A percentile compares a stretch with the other conserved stretches of the same genome.
Conservation (phyloP, 768 basidiomycete genomes). For the Boletus sensibilis region DNA sequence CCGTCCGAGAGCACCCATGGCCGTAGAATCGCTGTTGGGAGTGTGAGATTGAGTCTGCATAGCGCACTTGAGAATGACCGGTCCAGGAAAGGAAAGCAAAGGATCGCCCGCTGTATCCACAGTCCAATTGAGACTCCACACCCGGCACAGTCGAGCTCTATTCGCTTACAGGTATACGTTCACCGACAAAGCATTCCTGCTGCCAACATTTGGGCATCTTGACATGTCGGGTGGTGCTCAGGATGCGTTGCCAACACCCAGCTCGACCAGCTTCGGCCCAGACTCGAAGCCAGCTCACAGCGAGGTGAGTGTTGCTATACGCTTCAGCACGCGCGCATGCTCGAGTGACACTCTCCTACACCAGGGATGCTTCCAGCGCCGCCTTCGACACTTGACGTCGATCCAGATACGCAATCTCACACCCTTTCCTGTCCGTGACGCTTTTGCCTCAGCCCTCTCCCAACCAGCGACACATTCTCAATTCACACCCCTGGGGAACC, state of each 20-base stretch:
- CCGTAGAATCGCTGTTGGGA: constrained; percentile 17
- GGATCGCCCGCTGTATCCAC: background rate
- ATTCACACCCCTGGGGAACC: constrained; percentile 52
- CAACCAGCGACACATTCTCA: constrained; percentile 65
- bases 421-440: constrained; percentile 78
- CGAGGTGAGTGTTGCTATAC: constrained; percentile 14
- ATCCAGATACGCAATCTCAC: constrained; percentile 80
- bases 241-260: constrained; percentile 15
- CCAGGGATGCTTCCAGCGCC: constrained; percentile 47
- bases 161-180: background rate
- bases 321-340: background rate
- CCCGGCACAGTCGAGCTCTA: constrained; percentile 1
- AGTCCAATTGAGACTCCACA: background rate
- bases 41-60: constrained; percentile 49
- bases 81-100: constrained; percentile 30
- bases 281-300: constrained; percentile 7
- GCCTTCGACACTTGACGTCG: constrained; percentile 69
- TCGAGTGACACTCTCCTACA: background rate
- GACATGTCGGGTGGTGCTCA: constrained; percentile 24
- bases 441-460: constrained; percentile 67
- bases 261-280: constrained; percentile 15
- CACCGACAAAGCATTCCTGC: background rate
- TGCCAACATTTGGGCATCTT: background rate
- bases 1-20: constrained; percentile 16
- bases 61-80: background rate